These are phyloP conservation scores for Ceratobasidium sp. DNA, from an alignment of 1,284 basidiomycete species.

Conservation along the genomic window DNA sequence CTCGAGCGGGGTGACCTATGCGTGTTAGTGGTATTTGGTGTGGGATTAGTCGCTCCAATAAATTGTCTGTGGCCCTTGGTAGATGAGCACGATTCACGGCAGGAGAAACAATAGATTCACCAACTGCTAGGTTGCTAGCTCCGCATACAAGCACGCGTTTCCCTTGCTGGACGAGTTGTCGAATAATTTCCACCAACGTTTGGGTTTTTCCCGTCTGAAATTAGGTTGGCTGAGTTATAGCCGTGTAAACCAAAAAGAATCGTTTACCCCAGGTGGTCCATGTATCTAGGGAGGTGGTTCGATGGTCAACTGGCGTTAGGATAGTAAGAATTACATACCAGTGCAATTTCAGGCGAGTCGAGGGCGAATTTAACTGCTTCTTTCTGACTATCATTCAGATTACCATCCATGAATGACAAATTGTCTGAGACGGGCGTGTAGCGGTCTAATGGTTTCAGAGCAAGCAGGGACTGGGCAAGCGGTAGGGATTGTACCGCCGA, in stretches of 20 bases:
- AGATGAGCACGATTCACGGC: conserved; percentile 25
- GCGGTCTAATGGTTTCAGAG: conserved; percentile 59
- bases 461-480: conserved; percentile 70
- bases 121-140: conserved; percentile 86
- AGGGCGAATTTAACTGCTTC: conserved; percentile 78
- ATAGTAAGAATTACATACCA: conserved; percentile 48
- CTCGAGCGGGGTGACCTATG: conserved; percentile 90
- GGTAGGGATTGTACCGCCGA: conserved; percentile 1
- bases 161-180: conserved; percentile 67
- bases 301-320: not conserved
- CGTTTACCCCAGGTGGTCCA: conserved; percentile 82
- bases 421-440: conserved; percentile 51
- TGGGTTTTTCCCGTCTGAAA: conserved; percentile 83
- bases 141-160: conserved; percentile 79
- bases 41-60: conserved; percentile 75
- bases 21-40: conserved; percentile 63
- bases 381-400: conserved; percentile 83
- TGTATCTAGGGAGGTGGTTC: conserved; percentile 63
- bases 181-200: conserved; percentile 87
- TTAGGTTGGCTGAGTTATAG: not conserved
- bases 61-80: conserved; percentile 64
- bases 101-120: conserved; percentile 47
- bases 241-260: not conserved
- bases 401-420: conserved; percentile 74
- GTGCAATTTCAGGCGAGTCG: conserved; percentile 75